Evolutionary conservation across 257 asterid genomes (phyloP).

Genomic region (Solanum sitiens): DNA sequence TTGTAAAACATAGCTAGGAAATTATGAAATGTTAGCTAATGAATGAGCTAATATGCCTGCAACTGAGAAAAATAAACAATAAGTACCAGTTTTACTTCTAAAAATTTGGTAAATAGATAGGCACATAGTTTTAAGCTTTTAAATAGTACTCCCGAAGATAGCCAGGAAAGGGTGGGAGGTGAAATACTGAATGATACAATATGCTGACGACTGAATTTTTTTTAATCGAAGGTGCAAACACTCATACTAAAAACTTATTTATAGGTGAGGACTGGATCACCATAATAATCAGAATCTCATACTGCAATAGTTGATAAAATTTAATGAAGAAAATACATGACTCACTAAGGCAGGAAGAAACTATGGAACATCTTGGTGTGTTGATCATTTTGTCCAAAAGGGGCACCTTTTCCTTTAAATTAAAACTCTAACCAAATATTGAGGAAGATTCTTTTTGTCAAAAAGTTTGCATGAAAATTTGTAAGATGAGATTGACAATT

Average conservation of each 20-base stretch:
- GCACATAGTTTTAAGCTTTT: background rate
- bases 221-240: background rate
- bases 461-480: background rate
- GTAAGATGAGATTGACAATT: background rate
- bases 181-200: background rate
- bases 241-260: background rate
- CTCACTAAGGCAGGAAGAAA: background rate
- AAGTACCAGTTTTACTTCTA: background rate
- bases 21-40: background rate
- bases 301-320: background rate
- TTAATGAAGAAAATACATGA: background rate
- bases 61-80: background rate
- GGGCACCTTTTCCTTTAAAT: background rate
- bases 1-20: background rate
- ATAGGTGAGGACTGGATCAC: background rate
- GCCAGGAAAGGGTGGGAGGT: background rate
- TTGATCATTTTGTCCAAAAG: background rate
- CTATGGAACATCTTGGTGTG: background rate
- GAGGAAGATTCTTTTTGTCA: background rate
- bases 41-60: background rate
- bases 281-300: background rate
- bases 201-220: background rate
- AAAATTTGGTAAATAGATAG: background rate
- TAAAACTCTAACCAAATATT: background rate
- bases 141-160: background rate